Evolutionary conservation across 495 filamentous ascomycete genomes (phyloP).

Genomic region (Pseudomonodictys pantanalensis): DNA sequence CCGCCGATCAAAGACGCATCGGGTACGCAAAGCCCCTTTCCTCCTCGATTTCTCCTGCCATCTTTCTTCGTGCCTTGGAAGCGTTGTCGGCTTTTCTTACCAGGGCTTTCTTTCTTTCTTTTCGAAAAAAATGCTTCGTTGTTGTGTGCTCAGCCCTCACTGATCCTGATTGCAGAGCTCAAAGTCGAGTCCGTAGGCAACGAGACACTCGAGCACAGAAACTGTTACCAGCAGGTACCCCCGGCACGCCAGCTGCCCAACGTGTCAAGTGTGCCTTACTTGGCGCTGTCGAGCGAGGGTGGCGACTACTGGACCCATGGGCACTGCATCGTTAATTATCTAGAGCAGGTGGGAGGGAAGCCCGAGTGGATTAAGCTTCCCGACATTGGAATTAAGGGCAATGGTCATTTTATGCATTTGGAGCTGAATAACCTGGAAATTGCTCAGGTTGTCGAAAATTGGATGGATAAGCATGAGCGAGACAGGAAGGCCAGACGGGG

Average conservation of each 20-base stretch:
- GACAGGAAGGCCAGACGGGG: too few species aligned
- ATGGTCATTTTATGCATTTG: background rate
- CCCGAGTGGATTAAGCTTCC: background rate
- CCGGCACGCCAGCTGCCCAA: background rate
- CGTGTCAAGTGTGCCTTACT: background rate
- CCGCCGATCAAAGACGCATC: background rate
- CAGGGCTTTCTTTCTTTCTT: too few species aligned
- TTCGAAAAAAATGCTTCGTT: too few species aligned
- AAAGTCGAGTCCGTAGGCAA: background rate
- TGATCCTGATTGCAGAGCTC: background rate
- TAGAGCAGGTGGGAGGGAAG: background rate
- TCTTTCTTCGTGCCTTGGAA: too few species aligned
- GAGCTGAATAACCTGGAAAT: background rate
- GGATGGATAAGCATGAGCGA: background rate
- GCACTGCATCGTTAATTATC: background rate
- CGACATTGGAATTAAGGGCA: background rate
- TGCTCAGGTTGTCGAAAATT: background rate
- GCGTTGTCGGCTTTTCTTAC: too few species aligned
- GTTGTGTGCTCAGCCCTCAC: too few species aligned
- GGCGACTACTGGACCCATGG: background rate
- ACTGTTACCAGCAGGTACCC: background rate
- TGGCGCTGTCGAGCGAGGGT: background rate
- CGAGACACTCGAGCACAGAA: background rate
- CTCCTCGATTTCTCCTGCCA: background rate
- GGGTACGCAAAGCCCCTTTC: background rate